Evolutionary conservation across 2,329 filamentous ascomycete genomes (phyloP).

Genomic region (Lasiodiplodia theobromae): DNA sequence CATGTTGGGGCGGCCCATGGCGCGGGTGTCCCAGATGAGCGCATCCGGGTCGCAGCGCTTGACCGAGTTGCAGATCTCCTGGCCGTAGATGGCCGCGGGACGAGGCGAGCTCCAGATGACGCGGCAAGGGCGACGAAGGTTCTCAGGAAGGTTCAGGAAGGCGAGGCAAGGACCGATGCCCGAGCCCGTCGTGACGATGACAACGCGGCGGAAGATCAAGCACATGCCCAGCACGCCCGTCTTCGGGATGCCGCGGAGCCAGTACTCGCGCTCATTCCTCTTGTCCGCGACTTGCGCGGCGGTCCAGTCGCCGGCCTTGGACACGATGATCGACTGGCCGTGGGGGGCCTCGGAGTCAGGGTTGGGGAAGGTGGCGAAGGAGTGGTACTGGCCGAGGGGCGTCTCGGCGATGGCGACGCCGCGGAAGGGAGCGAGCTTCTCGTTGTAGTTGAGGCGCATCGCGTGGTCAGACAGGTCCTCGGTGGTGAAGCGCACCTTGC

Average conservation of each 20-base stretch:
- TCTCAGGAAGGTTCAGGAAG: slow-evolving; percentile 60
- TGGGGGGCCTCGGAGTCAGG: slow-evolving; percentile 32
- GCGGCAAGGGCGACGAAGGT: slow-evolving; percentile 52
- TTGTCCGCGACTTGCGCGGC: slow-evolving; percentile 32
- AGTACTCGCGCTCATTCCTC: slow-evolving; percentile 40
- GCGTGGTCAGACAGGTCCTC: slow-evolving; percentile 76
- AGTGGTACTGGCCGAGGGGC: slow-evolving; percentile 46
- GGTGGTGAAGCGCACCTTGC: slow-evolving; percentile 69
- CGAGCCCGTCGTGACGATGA: slow-evolving; percentile 46
- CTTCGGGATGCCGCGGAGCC: slow-evolving; percentile 40
- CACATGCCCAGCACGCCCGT: slow-evolving; percentile 43
- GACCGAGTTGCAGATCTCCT: slow-evolving; percentile 64
- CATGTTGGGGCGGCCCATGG: slow-evolving; percentile 67
- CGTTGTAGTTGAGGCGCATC: slow-evolving; percentile 65
- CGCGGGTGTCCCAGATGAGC: slow-evolving; percentile 71
- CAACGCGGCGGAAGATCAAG: slow-evolving; percentile 40
- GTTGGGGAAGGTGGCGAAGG: slow-evolving; percentile 48
- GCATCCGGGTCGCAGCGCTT: slow-evolving; percentile 65
- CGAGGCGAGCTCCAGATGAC: slow-evolving; percentile 73
- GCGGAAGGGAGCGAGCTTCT: slow-evolving; percentile 40
- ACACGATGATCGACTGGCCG: slow-evolving; percentile 44
- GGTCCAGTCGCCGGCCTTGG: slow-evolving; percentile 47
- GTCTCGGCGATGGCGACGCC: slow-evolving; percentile 41
- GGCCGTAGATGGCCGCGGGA: slow-evolving; percentile 69
- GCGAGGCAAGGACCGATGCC: slow-evolving; percentile 49